Evolutionary conservation across 2,329 filamentous ascomycete genomes (phyloP), one percentile per base, ranked within the genome.

Genomic region (Alternaria sp.): DNA sequence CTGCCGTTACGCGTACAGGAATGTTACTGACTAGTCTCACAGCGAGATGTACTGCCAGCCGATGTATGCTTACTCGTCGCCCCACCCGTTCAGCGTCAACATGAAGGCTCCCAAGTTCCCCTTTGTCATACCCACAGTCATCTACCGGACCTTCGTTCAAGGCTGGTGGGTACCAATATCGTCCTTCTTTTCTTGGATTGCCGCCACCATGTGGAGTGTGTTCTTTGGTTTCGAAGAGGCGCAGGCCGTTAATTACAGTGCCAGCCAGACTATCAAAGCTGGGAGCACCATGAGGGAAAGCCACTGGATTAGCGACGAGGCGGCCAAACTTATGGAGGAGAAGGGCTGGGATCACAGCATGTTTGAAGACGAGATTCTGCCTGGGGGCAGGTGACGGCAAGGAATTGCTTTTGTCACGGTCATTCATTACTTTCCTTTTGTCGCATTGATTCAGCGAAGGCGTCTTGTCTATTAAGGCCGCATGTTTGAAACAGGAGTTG

Each of bases 71-170:
- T 68, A 77, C 12, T 79, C 71, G 8, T 87, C 86, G 25, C 68
- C 67, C 67, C 75, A 81, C 36, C 84, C 83, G 21, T 86, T 83
- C 62, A 85, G 84, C 57, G 78, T 87, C 32, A 79, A 83, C 46
- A 81, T 81, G 19, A 79, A 87, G 64, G 85, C 85, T 10, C 87
- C 87, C 0, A 71, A 79, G 21, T 86, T 83, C 54, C 87, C 87
- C 0, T 86, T 83, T 63, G 86, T 87, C 6, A 80, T 87, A 6
- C 85, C 86, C 4, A 88, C 86, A 4, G 81, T 89, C 71, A 61
- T 87, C 4, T 86, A 81, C 50, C 74, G 82, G 19, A 78, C 77
- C 6, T 71, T 82, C 6, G 62, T 79, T 28, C 72, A 70, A 30
- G 60, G 61, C 5, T 75, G 81, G 55, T 81, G 79, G 77, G 58